Percentiles rank a stretch among this genome's conserved stretches.
These are phyloP conservation scores for Vitis cinerea DNA, from an alignment of 164 flowering plant genomes.

Conservation along the genomic window DNA sequence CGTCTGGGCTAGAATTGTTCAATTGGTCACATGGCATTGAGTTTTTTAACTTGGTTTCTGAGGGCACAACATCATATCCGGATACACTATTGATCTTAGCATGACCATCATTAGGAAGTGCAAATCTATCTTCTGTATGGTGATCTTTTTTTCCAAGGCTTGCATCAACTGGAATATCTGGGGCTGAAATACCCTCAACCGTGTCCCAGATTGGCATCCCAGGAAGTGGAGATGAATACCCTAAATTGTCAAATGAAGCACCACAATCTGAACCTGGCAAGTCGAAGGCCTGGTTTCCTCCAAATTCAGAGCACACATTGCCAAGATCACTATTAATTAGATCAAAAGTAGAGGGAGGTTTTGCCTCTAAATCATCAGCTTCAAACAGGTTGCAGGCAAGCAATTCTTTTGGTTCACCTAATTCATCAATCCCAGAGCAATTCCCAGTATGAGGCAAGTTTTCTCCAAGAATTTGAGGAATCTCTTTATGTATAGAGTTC, in stretches of 20 bases:
- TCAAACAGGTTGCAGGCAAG: conserved; percentile 30
- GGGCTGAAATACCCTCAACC: conserved; percentile 36
- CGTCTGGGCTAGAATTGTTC: conserved; percentile 35
- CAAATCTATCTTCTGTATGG: conserved; percentile 13
- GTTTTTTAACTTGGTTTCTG: conserved; percentile 28
- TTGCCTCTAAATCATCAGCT: conserved; percentile 24
- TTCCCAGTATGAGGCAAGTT: conserved; percentile 19
- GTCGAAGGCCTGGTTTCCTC: conserved; percentile 31
- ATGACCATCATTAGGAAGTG: conserved; percentile 26
- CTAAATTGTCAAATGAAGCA: conserved; percentile 44
- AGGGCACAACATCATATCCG: conserved; percentile 23
- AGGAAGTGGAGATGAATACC: conserved; percentile 47
- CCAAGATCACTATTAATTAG: conserved; percentile 18
- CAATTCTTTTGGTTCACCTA: conserved; percentile 28
- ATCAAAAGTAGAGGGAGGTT: conserved; percentile 26
- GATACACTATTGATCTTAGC: conserved; percentile 24
- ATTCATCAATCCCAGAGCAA: conserved; percentile 26
- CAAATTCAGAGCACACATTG: conserved; percentile 33
- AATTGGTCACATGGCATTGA: conserved; percentile 26
- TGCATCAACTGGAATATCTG: conserved; percentile 34
- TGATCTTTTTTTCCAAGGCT: conserved; percentile 23
- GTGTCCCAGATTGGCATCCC: conserved; percentile 52
- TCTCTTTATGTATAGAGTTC: conserved; percentile 26
- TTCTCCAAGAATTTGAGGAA: conserved; percentile 31
- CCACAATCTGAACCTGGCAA: conserved; percentile 45